Evolutionary conservation across 2,329 filamentous ascomycete genomes (phyloP).

Genomic region (Stemphylium lycopersici): DNA sequence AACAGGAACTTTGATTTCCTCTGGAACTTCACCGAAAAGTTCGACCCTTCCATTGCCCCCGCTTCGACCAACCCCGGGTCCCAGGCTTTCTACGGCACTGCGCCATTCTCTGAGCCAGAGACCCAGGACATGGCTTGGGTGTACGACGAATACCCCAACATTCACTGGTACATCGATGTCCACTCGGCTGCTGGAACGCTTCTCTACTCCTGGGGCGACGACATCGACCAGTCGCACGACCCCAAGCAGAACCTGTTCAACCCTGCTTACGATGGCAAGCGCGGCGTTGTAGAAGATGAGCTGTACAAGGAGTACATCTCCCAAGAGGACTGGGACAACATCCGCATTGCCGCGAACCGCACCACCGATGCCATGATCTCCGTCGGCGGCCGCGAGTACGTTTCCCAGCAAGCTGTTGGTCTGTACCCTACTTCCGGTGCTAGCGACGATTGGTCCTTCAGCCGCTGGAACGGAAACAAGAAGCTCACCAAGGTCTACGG

Average conservation of each 20-base stretch:
- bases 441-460: constrained; percentile 48
- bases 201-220: constrained; percentile 65
- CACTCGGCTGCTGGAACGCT: constrained; percentile 62
- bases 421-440: constrained; percentile 49
- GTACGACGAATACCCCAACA: constrained; percentile 56
- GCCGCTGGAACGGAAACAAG: constrained; percentile 45
- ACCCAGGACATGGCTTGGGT: constrained; percentile 61
- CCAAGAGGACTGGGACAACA: constrained; percentile 42
- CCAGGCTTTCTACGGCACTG: constrained; percentile 60
- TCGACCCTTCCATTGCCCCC: constrained; percentile 45
- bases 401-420: constrained; percentile 43
- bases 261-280: constrained; percentile 57
- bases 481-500: constrained; percentile 50
- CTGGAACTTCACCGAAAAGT: constrained; percentile 61
- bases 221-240: constrained; percentile 57
- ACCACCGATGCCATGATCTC: constrained; percentile 45
- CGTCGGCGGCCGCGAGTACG: constrained; percentile 44
- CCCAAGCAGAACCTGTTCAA: constrained; percentile 60
- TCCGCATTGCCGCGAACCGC: constrained; percentile 38
- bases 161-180: constrained; percentile 65
- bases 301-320: constrained; percentile 56
- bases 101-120: constrained; percentile 63
- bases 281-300: constrained; percentile 58
- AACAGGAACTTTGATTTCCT: constrained; percentile 58
- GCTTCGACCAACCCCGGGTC: constrained; percentile 53